Base-by-base conservation (phyloP, 1,284 basidiomycete species). In the Pisolithus thermaeus region DNA sequence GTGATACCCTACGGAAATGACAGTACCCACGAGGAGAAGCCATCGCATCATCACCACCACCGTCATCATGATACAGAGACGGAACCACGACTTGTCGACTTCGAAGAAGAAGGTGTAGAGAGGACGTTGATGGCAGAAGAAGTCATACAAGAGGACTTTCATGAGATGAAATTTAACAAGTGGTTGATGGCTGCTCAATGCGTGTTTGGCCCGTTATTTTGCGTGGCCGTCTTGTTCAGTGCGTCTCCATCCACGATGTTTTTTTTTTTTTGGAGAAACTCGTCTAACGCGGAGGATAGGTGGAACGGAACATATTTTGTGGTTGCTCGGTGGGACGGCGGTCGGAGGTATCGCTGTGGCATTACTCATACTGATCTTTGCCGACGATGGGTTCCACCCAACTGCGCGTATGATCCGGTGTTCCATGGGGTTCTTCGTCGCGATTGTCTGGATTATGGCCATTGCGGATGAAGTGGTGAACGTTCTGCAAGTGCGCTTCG, bases 401-500 rank as follows among this genome's bases (percentile, higher is more conserved):
- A 70, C 78, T 2, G 80, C 82, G 50, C 78, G 82, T 47, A 75
- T 91, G 65, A 76, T 80, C n/a, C 78, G 92, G 16, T 95, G 91
- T 64, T 87, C 84, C 37, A 84, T 92, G 75, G 94, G 94, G 1
- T 97, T 97, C 70, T 69, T 86, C 30, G 87, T 95, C 37, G 79
- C 92, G 12, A 82, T 96, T 59, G 84, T 97, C 4, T 97, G 94
- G 94, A 96, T 97, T 60, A 92, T 95, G 79, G 89, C 87, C 7
- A 94, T 97, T 49, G 93, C 94, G 1, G 92, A 96, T 65, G 91
- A 97, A 67, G 92, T 95, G 3, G 92, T 97, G 25, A 80, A 85
- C 43, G 84, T 96, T 7, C 78, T 97, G 14, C 84, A 87, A 73
- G 92, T 92, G 52, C 50, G 76, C 59, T 20, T 38, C 51, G 76